phyloP scores from a whole-genome alignment of 495 filamentous ascomycete genomes.

The Parachaetomium inaequale region DNA sequence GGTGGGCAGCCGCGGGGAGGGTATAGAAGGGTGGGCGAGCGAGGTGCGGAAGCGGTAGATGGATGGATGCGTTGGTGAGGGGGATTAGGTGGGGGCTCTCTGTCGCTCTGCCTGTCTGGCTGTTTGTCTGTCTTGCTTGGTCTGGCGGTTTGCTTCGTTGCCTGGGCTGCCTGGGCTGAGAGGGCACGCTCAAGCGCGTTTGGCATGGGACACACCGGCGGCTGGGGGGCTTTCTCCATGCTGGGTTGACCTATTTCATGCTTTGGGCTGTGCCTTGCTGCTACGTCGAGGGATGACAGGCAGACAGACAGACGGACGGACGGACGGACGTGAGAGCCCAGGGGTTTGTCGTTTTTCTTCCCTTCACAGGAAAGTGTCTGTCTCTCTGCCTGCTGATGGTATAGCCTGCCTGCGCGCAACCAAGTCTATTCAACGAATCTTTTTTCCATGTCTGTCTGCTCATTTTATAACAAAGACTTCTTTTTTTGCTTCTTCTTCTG shows the following conservation, averaged over 20 bases:
- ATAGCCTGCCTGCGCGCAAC: constrained; percentile 1
- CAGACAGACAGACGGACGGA: background rate
- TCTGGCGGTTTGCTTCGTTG: background rate
- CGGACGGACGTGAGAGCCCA: background rate
- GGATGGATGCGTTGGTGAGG: background rate
- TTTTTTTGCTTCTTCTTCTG: background rate
- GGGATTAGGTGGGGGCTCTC: background rate
- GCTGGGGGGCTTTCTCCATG: background rate
- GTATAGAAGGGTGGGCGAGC: constrained; percentile 91
- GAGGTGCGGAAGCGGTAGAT: constrained; percentile 81
- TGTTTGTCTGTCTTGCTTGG: background rate
- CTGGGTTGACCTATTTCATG: background rate
- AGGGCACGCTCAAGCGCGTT: too few relatives aligned
- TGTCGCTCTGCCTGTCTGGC: background rate
- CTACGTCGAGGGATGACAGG: background rate
- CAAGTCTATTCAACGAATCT: background rate
- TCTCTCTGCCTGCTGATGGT: constrained; percentile 2
- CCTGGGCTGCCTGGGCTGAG: too few relatives aligned
- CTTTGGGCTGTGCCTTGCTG: background rate
- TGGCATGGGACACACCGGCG: too few relatives aligned
- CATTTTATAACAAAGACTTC: background rate
- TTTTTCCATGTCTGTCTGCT: constrained; percentile 1
- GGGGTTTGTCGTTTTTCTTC: background rate
- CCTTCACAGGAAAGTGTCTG: background rate
- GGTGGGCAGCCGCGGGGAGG: constrained; percentile 81